These are phyloP conservation scores for Penicillium sp. DNA, from an alignment of 2,329 filamentous ascomycete genomes.

Conservation along the genomic window DNA sequence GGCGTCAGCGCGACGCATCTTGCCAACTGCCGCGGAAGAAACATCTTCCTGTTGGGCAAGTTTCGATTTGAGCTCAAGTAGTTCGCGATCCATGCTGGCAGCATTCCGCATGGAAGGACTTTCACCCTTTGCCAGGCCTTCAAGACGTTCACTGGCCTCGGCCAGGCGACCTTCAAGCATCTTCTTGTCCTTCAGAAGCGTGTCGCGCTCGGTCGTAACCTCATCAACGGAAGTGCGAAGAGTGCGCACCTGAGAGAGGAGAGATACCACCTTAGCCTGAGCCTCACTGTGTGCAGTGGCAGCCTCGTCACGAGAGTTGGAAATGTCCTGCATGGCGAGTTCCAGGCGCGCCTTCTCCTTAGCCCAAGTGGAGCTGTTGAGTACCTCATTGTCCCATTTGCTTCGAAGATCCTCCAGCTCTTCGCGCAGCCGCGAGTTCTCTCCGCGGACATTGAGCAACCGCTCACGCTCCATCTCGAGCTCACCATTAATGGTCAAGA, in stretches of 20 bases:
- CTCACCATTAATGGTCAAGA: constrained; percentile 85
- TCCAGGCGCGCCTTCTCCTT: constrained; percentile 96
- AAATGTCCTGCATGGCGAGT: constrained; percentile 83
- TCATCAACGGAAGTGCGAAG: constrained; percentile 86
- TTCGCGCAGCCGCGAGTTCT: constrained; percentile 86
- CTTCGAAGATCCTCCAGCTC: constrained; percentile 92
- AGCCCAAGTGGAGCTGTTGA: constrained; percentile 97
- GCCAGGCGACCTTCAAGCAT: constrained; percentile 79
- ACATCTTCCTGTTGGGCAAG: constrained; percentile 94
- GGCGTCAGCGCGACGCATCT: constrained; percentile 93
- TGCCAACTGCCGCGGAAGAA: constrained; percentile 86
- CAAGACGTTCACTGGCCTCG: constrained; percentile 84
- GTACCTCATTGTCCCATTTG: constrained; percentile 97
- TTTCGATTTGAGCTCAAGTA: constrained; percentile 84
- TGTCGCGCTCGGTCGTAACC: constrained; percentile 79
- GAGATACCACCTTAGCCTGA: constrained; percentile 86
- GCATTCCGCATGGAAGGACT: constrained; percentile 88
- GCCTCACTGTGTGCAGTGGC: constrained; percentile 92
- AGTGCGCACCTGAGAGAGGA: constrained; percentile 85
- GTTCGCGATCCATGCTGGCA: constrained; percentile 82
- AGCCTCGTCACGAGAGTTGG: constrained; percentile 90
- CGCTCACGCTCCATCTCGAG: constrained; percentile 92
- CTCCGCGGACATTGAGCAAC: constrained; percentile 77
- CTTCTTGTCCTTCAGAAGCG: constrained; percentile 84
- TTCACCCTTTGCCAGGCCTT: constrained; percentile 83